These are phyloP conservation scores for Mycoemilia scoparia DNA, from an alignment of 192 early-diverging fungal genomes.

Conservation along the genomic window DNA sequence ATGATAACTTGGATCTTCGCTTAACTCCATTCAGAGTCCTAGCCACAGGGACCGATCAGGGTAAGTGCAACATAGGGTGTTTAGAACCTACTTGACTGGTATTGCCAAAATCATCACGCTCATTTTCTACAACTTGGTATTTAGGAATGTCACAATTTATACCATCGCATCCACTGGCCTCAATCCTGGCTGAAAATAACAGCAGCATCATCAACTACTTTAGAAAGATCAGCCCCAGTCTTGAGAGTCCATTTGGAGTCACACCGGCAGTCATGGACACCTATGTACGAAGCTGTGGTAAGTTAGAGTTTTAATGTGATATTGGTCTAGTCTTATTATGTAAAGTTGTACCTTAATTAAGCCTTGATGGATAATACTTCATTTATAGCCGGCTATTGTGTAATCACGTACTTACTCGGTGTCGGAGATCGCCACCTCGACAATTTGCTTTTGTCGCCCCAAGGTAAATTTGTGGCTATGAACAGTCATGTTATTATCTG, in stretches of 20 bases:
- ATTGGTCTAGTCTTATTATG: constrained; percentile 20
- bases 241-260: constrained; percentile 46
- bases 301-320: too few species aligned
- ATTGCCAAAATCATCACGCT: constrained; percentile 9
- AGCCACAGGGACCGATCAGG: constrained; percentile 87
- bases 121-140: too few species aligned
- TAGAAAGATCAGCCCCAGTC: constrained; percentile 50
- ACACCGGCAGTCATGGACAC: constrained; percentile 73
- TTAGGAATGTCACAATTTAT: constrained; percentile 91
- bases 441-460: constrained; percentile 76
- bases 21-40: constrained; percentile 91
- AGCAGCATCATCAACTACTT: constrained; percentile 69
- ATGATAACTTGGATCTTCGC: constrained; percentile 88
- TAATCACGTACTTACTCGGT: constrained; percentile 93
- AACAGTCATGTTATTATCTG: too few species aligned
- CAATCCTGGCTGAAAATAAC: constrained; percentile 71
- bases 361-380: too few species aligned
- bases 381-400: constrained; percentile 98
- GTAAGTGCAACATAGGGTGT: too few species aligned
- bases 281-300: constrained; percentile 88
- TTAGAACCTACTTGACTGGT: constrained; percentile 5
- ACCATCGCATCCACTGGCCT: constrained; percentile 70
- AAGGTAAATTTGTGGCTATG: too few species aligned
- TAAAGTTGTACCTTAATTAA: constrained; percentile 3
- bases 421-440: constrained; percentile 98